Base-by-base conservation (phyloP, 805 yeast species). In the Cyberlindnera mycetangii region DNA sequence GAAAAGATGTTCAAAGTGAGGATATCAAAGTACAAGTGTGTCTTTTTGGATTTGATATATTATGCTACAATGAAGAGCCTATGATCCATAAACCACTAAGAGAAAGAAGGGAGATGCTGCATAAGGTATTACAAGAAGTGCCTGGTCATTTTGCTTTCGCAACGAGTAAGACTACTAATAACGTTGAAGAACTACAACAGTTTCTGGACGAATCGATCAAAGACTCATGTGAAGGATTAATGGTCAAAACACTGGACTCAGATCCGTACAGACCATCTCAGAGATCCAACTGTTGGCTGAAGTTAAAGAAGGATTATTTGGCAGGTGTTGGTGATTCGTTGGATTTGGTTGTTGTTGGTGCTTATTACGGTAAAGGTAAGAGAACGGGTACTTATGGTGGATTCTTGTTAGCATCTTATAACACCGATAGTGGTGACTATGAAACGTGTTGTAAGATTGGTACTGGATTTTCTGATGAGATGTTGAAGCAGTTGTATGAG, bases 361-460 rank as follows among this genome's bases (percentile, higher is more conserved):
- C 96, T 0, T 93, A 89, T 61, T 79, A 79, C 53, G 99, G 99
- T 17, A 81, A 81, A 47, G 99, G 99, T 35, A 93, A 92, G 65
- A 78, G 99, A 60, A 90, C 98, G 0, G 96, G 96, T 10, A 76
- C 85, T 49, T 93, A 92, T 62, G 99, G 99, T 41, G 99, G 98
- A 3, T 93, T 90, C 59, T 65, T 93, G 32, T 70, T 93, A 40
- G 98, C 96, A 0, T 84, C 95, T 24, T 92, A 89, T 60, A 93
- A 93, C 58, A 81, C 81, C 44, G 97, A 92, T 46, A 78, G 89
- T 0, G 98, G 95, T 18, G 97, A 90, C 58, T 89, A 78, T 61
- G 98, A 93, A 64, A 86, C 97, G 0, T 84, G 95, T 33, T 93
- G 99, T 69, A 93, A 93, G 63, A 90, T 95, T 44, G 99, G 99